These are phyloP conservation scores for Galerina marginata DNA, from an alignment of 768 basidiomycete species.

Conservation along the genomic window DNA sequence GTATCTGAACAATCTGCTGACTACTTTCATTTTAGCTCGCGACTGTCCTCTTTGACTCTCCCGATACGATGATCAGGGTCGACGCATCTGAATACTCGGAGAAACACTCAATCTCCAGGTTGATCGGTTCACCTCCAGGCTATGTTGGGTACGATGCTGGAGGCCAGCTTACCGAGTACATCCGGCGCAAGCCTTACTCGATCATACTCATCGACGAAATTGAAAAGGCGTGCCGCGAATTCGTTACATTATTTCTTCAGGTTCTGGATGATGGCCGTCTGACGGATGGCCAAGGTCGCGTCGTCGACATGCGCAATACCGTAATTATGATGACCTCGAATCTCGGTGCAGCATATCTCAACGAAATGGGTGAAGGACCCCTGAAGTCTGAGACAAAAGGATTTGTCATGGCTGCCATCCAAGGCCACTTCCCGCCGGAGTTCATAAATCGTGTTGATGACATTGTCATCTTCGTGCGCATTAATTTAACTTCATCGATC, in stretches of 20 bases:
- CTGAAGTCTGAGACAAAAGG: slow-evolving; percentile 63
- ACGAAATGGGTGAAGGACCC: slow-evolving; percentile 75
- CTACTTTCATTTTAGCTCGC: slow-evolving; percentile 65
- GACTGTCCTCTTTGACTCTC: slow-evolving; percentile 85
- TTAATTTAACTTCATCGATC: background rate
- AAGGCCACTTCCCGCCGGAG: slow-evolving; percentile 89
- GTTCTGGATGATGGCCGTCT: slow-evolving; percentile 92
- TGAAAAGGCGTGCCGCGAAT: slow-evolving; percentile 84
- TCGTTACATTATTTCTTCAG: slow-evolving; percentile 63
- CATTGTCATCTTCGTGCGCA: slow-evolving; percentile 75
- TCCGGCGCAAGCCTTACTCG: slow-evolving; percentile 88
- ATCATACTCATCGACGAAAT: slow-evolving; percentile 89
- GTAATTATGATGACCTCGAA: slow-evolving; percentile 97
- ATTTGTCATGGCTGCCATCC: slow-evolving; percentile 81
- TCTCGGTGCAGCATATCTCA: slow-evolving; percentile 77
- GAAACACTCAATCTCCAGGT: slow-evolving; percentile 57
- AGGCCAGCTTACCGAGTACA: slow-evolving; percentile 92
- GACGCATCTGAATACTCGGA: slow-evolving; percentile 95
- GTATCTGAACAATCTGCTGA: slow-evolving; percentile 1
- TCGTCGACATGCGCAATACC: slow-evolving; percentile 88
- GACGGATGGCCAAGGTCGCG: slow-evolving; percentile 91
- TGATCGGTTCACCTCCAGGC: slow-evolving; percentile 73
- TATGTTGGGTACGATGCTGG: slow-evolving; percentile 93
- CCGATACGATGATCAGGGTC: slow-evolving; percentile 90
- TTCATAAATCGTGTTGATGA: slow-evolving; percentile 92